phyloP scores from a whole-genome alignment of 1,284 basidiomycete species.

The Earliella scabrosa region DNA sequence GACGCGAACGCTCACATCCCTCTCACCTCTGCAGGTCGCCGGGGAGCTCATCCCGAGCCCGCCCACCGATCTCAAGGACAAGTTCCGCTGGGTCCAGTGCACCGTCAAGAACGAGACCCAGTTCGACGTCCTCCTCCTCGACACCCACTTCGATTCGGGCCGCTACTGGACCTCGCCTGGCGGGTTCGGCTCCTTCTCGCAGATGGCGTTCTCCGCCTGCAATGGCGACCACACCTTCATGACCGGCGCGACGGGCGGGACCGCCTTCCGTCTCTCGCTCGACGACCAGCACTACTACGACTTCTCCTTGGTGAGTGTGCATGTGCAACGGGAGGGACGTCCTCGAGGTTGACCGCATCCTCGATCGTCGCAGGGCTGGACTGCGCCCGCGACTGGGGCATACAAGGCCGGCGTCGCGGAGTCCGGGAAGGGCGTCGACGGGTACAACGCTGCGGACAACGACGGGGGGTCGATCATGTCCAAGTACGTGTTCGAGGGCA shows the following conservation, averaged over 20 bases:
- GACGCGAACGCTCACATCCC: too few relatives aligned
- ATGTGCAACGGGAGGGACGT: background rate
- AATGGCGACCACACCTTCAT: background rate
- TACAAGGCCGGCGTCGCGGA: constrained; percentile 12
- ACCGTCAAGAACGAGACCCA: constrained; percentile 19
- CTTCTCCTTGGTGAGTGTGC: constrained; percentile 5
- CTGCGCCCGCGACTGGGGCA: constrained; percentile 1
- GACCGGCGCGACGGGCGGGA: constrained; percentile 11
- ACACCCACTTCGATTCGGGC: constrained; percentile 12
- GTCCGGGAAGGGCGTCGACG: constrained; percentile 2
- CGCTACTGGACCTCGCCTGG: constrained; percentile 9
- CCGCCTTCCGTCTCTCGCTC: constrained; percentile 8
- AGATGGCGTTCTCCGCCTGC: constrained; percentile 4
- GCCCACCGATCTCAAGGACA: too few relatives aligned
- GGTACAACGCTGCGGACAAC: constrained; percentile 8
- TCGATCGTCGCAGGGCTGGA: constrained; percentile 8
- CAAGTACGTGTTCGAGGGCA: constrained; percentile 7
- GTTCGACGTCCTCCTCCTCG: constrained; percentile 9
- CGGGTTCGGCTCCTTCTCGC: constrained; percentile 5
- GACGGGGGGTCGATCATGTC: constrained; percentile 1
- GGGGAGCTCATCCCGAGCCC: too few relatives aligned
- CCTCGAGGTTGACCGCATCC: background rate
- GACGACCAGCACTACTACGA: constrained; percentile 3
- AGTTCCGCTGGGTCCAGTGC: constrained; percentile 12
- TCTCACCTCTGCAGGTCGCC: too few relatives aligned